Percentiles rank a stretch among this genome's conserved stretches.
Evolutionary conservation across 2,329 filamentous ascomycete species (phyloP).

Genomic region (Elsinoe fawcettii): DNA sequence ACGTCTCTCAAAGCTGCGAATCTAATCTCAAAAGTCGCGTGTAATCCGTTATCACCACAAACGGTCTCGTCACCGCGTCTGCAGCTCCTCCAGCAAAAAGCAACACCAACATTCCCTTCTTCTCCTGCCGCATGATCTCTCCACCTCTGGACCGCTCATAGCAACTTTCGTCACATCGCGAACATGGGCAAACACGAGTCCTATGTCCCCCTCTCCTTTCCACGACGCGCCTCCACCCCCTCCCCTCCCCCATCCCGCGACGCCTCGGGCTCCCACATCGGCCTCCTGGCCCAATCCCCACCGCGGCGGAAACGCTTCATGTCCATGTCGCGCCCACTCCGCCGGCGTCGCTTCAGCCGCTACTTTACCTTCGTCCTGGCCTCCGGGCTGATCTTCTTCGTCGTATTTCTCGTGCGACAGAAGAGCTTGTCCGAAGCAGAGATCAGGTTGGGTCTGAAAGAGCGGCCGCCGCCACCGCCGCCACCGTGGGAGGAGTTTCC

Average conservation of each 20-base stretch:
- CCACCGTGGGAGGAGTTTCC: slow-evolving; percentile 79
- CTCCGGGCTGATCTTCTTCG: slow-evolving; percentile 64
- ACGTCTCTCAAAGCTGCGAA: neutral
- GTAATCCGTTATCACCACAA: neutral
- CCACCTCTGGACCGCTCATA: neutral
- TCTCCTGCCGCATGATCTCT: neutral
- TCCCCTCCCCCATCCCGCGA: slow-evolving; percentile 21
- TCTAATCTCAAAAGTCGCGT: neutral
- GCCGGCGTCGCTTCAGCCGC: slow-evolving; percentile 58
- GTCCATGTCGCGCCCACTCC: slow-evolving; percentile 29
- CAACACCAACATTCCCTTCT: neutral
- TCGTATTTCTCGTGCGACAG: slow-evolving; percentile 59
- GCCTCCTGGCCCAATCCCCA: slow-evolving; percentile 19
- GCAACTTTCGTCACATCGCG: neutral
- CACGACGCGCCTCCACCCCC: neutral
- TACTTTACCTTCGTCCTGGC: slow-evolving; percentile 70
- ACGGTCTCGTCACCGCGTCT: neutral
- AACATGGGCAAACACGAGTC: neutral
- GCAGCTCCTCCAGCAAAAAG: neutral
- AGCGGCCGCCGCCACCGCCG: slow-evolving; percentile 54
- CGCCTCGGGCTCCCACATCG: slow-evolving; percentile 20
- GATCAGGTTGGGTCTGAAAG: slow-evolving; percentile 43
- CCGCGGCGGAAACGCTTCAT: slow-evolving; percentile 13
- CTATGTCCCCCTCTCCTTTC: neutral
- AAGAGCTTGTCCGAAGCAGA: slow-evolving; percentile 40